Evolutionary conservation across 2,329 filamentous ascomycete genomes (phyloP).

Genomic region (Ilyonectria sp.): DNA sequence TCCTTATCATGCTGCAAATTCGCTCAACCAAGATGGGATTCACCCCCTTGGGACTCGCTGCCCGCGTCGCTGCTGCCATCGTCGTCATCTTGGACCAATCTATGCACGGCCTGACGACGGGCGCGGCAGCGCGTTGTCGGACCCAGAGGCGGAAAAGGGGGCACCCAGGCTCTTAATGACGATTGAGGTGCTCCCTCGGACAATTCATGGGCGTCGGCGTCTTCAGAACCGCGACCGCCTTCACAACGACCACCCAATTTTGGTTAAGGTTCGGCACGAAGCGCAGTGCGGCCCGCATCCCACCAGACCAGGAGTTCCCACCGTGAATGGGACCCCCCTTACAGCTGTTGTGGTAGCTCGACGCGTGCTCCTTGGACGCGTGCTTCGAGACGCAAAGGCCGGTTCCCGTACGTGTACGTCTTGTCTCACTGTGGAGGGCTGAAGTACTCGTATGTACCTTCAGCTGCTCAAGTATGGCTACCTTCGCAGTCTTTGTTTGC

Average conservation of each 20-base stretch:
- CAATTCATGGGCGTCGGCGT: conserved; percentile 1
- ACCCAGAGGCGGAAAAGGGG: conserved; percentile 6
- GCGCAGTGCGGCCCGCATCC: not conserved
- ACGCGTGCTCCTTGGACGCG: not conserved
- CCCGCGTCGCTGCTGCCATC: not conserved
- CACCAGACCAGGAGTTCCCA: not conserved
- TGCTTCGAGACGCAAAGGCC: not conserved
- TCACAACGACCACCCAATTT: not conserved
- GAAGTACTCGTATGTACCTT: not conserved
- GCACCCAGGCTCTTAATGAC: conserved; percentile 7
- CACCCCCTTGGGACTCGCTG: not conserved
- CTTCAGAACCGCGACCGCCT: conserved; percentile 5
- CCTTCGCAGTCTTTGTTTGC: not conserved
- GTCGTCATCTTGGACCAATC: not conserved
- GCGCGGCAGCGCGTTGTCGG: not conserved
- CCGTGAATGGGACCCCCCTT: not conserved
- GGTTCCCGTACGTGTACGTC: not conserved
- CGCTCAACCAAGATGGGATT: not conserved
- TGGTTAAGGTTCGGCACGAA: not conserved
- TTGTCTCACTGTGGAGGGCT: not conserved
- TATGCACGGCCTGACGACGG: not conserved
- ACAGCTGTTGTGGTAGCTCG: not conserved
- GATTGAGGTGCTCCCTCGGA: not conserved
- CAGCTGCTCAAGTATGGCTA: not conserved
- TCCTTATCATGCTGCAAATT: not conserved